phyloP scores from a whole-genome alignment of 352 stramenopile species.

The Pythium grandisporangium region DNA sequence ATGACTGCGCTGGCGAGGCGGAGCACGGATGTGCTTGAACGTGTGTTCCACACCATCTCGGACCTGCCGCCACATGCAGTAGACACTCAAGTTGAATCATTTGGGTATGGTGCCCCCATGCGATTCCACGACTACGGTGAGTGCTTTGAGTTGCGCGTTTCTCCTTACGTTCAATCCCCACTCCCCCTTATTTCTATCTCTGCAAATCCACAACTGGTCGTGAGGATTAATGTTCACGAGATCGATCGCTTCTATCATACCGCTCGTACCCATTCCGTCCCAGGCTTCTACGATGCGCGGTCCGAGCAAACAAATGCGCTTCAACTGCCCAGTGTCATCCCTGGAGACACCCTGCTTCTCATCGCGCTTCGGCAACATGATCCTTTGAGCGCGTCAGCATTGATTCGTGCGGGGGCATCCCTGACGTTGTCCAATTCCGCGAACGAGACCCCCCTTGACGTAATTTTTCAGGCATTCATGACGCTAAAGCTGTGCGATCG shows the following conservation, averaged over 20 bases:
- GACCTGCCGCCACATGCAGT: slow-evolving; percentile 16
- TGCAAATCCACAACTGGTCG: not conserved
- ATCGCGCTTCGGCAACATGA: slow-evolving; percentile 38
- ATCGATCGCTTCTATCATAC: no score
- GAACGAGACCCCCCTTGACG: slow-evolving; percentile 22
- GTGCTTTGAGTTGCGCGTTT: no score
- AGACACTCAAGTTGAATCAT: slow-evolving; percentile 23
- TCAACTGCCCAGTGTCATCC: slow-evolving; percentile 24
- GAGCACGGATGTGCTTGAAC: slow-evolving; percentile 19
- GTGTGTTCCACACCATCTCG: slow-evolving; percentile 28
- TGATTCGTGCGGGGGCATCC: slow-evolving; percentile 24
- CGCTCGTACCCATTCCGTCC: no score
- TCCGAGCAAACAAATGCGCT: not conserved
- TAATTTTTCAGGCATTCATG: slow-evolving; percentile 21
- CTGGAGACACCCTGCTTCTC: slow-evolving; percentile 44
- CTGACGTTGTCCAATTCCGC: slow-evolving; percentile 16
- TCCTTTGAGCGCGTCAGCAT: slow-evolving; percentile 13
- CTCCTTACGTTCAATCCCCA: no score
- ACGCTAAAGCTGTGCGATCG: slow-evolving; percentile 16
- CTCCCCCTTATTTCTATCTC: no score
- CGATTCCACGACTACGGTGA: slow-evolving; percentile 37
- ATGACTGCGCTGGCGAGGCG: slow-evolving; percentile 28
- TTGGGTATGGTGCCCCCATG: slow-evolving; percentile 35
- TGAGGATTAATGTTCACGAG: no score
- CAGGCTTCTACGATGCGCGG: slow-evolving; percentile 46